A percentile compares a stretch with the other conserved stretches of the same genome.
These are phyloP conservation scores for Dalechampia spathulata DNA, from an alignment of 441 rosid genomes.

Conservation along the genomic window DNA sequence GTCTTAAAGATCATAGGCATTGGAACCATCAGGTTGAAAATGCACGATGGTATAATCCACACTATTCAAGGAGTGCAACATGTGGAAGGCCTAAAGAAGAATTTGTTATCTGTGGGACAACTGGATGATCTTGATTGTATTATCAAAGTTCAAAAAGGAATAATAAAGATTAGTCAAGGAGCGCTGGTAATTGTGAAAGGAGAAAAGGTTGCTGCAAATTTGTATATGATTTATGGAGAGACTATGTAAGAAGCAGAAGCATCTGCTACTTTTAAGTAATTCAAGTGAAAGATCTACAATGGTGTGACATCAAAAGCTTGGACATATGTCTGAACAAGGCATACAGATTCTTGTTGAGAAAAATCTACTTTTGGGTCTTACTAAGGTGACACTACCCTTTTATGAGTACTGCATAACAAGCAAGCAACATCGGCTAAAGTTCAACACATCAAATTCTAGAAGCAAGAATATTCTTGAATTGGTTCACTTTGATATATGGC, in stretches of 20 bases:
- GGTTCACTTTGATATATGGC: neutral
- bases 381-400: neutral
- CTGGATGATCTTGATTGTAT: neutral
- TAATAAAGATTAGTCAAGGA: neutral
- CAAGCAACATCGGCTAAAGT: neutral
- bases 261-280: neutral
- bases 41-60: neutral
- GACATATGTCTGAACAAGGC: neutral
- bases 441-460: neutral
- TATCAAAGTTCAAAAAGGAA: neutral
- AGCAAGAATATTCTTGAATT: neutral
- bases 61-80: neutral
- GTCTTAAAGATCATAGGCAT: neutral
- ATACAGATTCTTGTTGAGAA: neutral
- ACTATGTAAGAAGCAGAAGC: neutral
- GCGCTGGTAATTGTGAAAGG: neutral
- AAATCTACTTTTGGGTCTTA: neutral
- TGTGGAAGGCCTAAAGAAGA: neutral
- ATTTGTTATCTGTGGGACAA: neutral
- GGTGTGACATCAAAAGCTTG: neutral
- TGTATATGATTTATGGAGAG: neutral
- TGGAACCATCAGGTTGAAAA: neutral
- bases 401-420: slow-evolving; percentile 1
- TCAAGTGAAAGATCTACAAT: neutral
- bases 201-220: neutral